These are phyloP conservation scores for Heliosperma pusillum DNA, from an alignment of 148 eudicot genomes.

Conservation along the genomic window DNA sequence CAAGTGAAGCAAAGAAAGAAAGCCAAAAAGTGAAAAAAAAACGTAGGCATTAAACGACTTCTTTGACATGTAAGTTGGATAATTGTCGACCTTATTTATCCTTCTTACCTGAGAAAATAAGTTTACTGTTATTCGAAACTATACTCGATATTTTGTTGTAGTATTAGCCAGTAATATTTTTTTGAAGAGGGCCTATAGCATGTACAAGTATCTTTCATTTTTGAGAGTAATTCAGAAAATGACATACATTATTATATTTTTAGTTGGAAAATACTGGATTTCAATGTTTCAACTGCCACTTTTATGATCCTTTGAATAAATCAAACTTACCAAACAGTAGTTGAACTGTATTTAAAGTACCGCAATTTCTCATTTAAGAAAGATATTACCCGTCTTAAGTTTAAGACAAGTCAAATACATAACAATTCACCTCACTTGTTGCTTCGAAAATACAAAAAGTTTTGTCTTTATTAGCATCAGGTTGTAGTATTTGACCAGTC, in stretches of 20 bases:
- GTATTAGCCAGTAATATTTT: slow-evolving; percentile 1
- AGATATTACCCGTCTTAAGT: too few relatives aligned
- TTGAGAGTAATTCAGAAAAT: background rate
- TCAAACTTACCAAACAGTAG: background rate
- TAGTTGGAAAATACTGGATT: background rate
- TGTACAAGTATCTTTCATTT: background rate
- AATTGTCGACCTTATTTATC: background rate
- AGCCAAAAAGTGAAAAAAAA: slow-evolving; percentile 37
- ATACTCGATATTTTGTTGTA: slow-evolving; percentile 4
- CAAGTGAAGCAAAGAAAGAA: slow-evolving; percentile 77
- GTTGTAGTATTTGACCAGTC: too few relatives aligned
- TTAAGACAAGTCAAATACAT: too few relatives aligned
- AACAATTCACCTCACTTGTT: too few relatives aligned
- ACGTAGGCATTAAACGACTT: slow-evolving; percentile 26
- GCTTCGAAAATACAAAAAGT: too few relatives aligned
- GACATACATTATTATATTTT: background rate
- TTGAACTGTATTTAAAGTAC: background rate
- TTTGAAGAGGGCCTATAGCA: background rate
- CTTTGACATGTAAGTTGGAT: background rate
- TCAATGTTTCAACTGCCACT: background rate
- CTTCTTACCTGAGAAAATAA: slow-evolving; percentile 1
- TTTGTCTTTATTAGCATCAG: too few relatives aligned
- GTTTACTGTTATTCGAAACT: background rate
- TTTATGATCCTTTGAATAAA: background rate
- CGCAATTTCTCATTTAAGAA: too few relatives aligned